Evolutionary conservation across 305 asterid species (phyloP).

Genomic region (Andrographis paniculata): DNA sequence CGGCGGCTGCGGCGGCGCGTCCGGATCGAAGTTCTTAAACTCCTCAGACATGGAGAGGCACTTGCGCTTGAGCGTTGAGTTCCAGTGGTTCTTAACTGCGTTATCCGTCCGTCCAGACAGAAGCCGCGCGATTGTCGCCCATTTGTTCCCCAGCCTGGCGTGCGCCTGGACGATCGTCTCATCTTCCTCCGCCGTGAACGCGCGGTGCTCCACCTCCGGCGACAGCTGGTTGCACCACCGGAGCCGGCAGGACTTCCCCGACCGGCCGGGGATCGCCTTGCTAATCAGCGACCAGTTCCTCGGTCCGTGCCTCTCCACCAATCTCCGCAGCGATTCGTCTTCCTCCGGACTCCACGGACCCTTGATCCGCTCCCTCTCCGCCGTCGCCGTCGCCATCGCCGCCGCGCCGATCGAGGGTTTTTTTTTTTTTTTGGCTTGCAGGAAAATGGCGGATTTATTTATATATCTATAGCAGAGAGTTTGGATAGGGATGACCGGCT

Average conservation of each 20-base stretch:
- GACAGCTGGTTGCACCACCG: conserved; percentile 27
- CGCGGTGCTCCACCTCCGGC: conserved; percentile 26
- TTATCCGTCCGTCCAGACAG: no score
- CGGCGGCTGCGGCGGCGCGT: conserved; percentile 24
- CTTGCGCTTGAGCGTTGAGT: no score
- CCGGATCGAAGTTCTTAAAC: conserved; percentile 40
- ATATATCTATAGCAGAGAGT: no score
- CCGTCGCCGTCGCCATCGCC: no score
- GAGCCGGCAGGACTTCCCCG: conserved; percentile 46
- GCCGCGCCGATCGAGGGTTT: not conserved
- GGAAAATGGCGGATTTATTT: not conserved
- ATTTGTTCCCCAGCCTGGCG: conserved; percentile 36
- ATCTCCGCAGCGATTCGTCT: conserved; percentile 27
- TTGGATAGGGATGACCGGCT: conserved; percentile 5
- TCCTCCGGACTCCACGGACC: conserved; percentile 53
- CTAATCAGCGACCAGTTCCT: conserved; percentile 46
- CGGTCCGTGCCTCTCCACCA: conserved; percentile 36
- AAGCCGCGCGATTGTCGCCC: no score
- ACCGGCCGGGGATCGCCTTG: conserved; percentile 36
- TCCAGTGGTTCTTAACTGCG: no score
- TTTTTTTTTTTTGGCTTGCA: not conserved
- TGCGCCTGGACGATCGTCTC: conserved; percentile 36
- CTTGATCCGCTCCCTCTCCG: conserved; percentile 24
- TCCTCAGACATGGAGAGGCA: conserved; percentile 41
- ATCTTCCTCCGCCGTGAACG: conserved; percentile 40